Evolutionary conservation across 345 rosid species (phyloP).

Genomic region (Litchi chinensis): DNA sequence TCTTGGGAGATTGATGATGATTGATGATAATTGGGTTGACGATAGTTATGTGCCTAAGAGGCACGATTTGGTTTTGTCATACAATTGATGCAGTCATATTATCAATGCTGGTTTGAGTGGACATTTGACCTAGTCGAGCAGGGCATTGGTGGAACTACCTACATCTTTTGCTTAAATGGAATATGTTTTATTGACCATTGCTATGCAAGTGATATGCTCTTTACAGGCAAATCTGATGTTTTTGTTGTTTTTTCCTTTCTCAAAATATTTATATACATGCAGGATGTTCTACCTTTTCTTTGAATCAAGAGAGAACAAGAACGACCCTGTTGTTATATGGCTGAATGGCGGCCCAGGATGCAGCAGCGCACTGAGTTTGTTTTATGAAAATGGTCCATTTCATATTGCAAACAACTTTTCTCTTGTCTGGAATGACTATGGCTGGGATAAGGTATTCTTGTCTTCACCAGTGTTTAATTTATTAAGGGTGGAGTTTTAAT

Average conservation of each 20-base stretch:
- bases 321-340: slow-evolving; percentile 89
- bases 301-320: slow-evolving; percentile 56
- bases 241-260: background rate
- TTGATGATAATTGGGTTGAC: too few species aligned
- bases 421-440: slow-evolving; percentile 77
- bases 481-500: background rate
- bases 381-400: slow-evolving; percentile 92
- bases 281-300: slow-evolving; percentile 91
- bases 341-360: slow-evolving; percentile 95
- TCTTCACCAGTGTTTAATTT: background rate
- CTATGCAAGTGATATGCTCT: background rate
- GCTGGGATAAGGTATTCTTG: slow-evolving; percentile 75
- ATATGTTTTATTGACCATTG: background rate
- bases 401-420: slow-evolving; percentile 57
- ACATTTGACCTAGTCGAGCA: too few species aligned
- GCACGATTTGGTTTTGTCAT: too few species aligned
- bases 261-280: slow-evolving; percentile 5
- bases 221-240: slow-evolving; percentile 6
- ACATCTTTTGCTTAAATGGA: too few species aligned
- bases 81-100: too few species aligned
- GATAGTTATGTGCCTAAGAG: too few species aligned
- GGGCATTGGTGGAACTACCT: background rate
- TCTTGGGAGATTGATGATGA: too few species aligned
- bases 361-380: slow-evolving; percentile 74
- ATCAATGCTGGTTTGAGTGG: too few species aligned